Conservation (phyloP, 129 eudicot genomes). For the Lactuca sativa region DNA sequence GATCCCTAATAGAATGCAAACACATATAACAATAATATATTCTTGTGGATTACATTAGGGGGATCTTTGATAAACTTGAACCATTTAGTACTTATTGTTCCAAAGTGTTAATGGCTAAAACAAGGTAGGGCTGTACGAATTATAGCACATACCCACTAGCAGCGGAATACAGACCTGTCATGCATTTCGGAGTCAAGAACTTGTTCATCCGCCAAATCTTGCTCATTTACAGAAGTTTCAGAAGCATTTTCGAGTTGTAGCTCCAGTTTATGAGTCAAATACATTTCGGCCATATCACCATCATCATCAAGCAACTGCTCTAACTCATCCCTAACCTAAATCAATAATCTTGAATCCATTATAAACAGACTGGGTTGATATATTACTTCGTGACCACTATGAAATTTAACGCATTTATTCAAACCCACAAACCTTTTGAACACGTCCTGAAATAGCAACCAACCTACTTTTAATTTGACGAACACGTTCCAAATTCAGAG, state of each 20-base stretch:
- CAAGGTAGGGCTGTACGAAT: too few relatives aligned
- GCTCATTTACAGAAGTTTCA: slow-evolving; percentile 43
- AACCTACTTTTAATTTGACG: slow-evolving; percentile 92
- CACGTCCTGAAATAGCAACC: slow-evolving; percentile 93
- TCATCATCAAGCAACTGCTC: slow-evolving; percentile 93
- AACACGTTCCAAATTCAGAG: slow-evolving; percentile 87
- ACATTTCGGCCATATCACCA: slow-evolving; percentile 99
- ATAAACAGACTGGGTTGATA: slow-evolving; percentile 13
- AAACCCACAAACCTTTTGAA: slow-evolving; percentile 58
- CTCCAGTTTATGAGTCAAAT: slow-evolving; percentile 73
- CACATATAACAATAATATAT: background rate
- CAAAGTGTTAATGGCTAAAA: too few relatives aligned
- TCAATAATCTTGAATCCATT: slow-evolving; percentile 20
- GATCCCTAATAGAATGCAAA: slow-evolving; percentile 38
- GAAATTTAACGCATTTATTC: slow-evolving; percentile 1
- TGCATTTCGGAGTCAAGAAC: slow-evolving; percentile 39
- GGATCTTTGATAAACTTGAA: too few relatives aligned
- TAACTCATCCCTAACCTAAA: slow-evolving; percentile 83
- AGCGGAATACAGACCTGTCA: slow-evolving; percentile 39
- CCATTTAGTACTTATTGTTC: too few relatives aligned
- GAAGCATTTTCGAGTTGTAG: slow-evolving; percentile 57
- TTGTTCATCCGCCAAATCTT: slow-evolving; percentile 56
- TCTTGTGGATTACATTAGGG: background rate
- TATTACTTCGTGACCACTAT: background rate
- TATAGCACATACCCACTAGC: background rate